phyloP scores from a whole-genome alignment of 2,329 filamentous ascomycete genomes.

The Onygenales sp. region DNA sequence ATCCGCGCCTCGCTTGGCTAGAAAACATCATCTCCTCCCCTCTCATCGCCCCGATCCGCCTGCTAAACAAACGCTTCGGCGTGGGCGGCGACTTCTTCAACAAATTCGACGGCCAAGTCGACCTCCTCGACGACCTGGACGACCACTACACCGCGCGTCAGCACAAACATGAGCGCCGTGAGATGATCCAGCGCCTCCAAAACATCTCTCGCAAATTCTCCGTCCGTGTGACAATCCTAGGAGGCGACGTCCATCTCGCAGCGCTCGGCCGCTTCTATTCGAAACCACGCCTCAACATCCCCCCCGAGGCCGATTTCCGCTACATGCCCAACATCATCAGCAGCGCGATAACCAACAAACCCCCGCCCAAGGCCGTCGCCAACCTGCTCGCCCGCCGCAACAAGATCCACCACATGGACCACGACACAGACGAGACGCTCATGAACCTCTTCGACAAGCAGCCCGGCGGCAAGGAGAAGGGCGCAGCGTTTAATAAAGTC shows the following conservation, averaged over 20 bases:
- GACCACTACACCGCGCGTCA: constrained; percentile 79
- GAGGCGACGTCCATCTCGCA: constrained; percentile 56
- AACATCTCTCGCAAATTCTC: constrained; percentile 45
- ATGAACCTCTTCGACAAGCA: constrained; percentile 54
- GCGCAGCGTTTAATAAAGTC: constrained; percentile 64
- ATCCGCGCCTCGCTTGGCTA: constrained; percentile 79
- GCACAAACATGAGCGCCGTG: constrained; percentile 79
- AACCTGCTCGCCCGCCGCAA: constrained; percentile 54
- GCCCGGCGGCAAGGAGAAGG: constrained; percentile 51
- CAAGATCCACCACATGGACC: constrained; percentile 56
- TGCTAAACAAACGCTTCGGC: constrained; percentile 84
- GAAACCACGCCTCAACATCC: constrained; percentile 47
- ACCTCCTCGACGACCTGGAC: constrained; percentile 56
- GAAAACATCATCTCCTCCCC: constrained; percentile 86
- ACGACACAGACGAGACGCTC: constrained; percentile 55
- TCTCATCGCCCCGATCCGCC: constrained; percentile 76
- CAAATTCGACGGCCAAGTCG: constrained; percentile 71
- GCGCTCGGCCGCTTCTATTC: constrained; percentile 58
- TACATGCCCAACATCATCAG: constrained; percentile 58
- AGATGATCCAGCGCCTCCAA: constrained; percentile 59
- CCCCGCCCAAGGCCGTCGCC: constrained; percentile 55
- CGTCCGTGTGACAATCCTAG: constrained; percentile 52
- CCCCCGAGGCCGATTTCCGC: constrained; percentile 49
- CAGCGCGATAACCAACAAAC: constrained; percentile 59
- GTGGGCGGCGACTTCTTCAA: constrained; percentile 82